Base-by-base conservation (phyloP, 495 filamentous ascomycete genomes). In the Arthonia radiata region DNA sequence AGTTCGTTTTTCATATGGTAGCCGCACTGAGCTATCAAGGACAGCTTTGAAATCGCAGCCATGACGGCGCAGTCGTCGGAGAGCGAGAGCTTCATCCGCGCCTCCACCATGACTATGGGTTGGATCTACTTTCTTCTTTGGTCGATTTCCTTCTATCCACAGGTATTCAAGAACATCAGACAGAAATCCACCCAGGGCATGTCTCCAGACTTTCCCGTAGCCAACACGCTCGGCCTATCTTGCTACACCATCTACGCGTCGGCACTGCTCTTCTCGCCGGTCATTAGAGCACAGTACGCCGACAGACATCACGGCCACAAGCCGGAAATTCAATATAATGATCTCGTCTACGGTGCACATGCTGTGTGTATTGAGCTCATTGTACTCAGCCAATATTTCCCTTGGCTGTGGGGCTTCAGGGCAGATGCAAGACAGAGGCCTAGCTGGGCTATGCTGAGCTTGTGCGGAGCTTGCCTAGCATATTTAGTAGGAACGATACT, bases 91-190 rank as follows among this genome's bases (percentile, higher is more conserved):
- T n/a, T n/a, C n/a, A n/a, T n/a, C n/a, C n/a, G n/a, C n/a, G n/a
- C n/a, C n/a, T n/a, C n/a, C n/a, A n/a, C n/a, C n/a, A n/a, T n/a
- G n/a, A n/a, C n/a, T n/a, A n/a, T n/a, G n/a, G n/a, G n/a, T n/a
- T n/a, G n/a, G n/a, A n/a, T n/a, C n/a, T n/a, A n/a, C 48, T 67
- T 64, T 31, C 28, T 68, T n/a, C 63, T 59, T 41, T 89, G 82
- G 82, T 76, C 72, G 1, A 43, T 72, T 21, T 90, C 79, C 8
- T 94, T 92, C 51, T 97, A 93, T 43, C 83, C 89, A 1, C 86
- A 94, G 39, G 61, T 71, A 1, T 44, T 82, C 21, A 59, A 66
- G 31, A 97, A 90, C 54, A 68, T 56, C 43, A 57, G 49, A 16
- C 65, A 80, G 12, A 56, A 58, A 14, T 72, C 80, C 3, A 91